Evolutionary conservation across 495 filamentous ascomycete species (phyloP), one percentile per base, ranked within the genome.

Genomic region (Hypoxylon crocopeplum): DNA sequence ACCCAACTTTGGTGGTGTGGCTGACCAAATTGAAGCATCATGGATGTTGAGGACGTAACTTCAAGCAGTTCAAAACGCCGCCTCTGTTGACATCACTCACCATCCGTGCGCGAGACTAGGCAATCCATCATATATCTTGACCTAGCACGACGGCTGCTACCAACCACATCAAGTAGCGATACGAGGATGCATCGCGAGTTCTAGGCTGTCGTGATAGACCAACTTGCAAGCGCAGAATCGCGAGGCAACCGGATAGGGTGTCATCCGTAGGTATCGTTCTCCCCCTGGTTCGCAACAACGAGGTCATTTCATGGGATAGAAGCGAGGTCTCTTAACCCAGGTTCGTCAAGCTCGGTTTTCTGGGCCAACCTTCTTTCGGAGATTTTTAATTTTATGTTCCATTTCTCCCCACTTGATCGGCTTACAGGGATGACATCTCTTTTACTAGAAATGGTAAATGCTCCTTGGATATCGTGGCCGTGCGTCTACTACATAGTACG

Each of bases 321-420:
- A 40, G 37, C 42, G 15, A 32, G 17, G 45, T 15, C 32, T 25
- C 38, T 44, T 13, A 2, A 51, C 33, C 59, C 53, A 57, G 19
- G 52, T 51, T 47, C 33, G 32, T 17, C 19, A 44, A 25, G 27
- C 21, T 39, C 22, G 11, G 12, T 33, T 53, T 54, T 42, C 44
- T 59, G 42, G 55, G 53, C 54, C 61, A 59, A 42, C 49, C 55
- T 64, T 55, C 55, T 59, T 59, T 64, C 61, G 61, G 61, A 40
- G 55, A 59, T 59, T 59, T 59, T 59, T 55, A 59, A 64, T 59
- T 59, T 64, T 64, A 64, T 47, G 55, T 59, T 59, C 45, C 61
- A 64, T 64, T 8, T 33, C 38, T 39, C 55, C 46, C 61, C 55
- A 64, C 55, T 34, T 50, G 60, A 59, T 59, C 54, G 48, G 33